Evolutionary conservation across 1,139 yeast species (phyloP).

Genomic region (Saccharomyces hybrid): DNA sequence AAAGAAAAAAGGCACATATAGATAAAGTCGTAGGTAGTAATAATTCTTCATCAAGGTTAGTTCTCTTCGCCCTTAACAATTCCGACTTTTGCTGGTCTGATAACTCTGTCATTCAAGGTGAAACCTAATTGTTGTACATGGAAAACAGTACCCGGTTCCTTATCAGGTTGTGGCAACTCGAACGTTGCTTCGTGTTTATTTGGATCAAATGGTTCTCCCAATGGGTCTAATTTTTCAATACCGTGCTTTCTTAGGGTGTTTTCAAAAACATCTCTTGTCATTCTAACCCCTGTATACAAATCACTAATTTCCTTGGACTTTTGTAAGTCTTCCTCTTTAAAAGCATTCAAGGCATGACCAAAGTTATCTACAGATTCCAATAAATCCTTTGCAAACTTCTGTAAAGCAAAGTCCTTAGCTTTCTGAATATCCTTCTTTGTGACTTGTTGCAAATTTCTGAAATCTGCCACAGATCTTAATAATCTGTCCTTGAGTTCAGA

Average conservation of each 20-base stretch:
- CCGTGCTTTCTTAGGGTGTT: conserved; percentile 81
- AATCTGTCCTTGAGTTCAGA: conserved; percentile 79
- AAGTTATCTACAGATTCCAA: conserved; percentile 88
- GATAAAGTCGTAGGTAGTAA: conserved; percentile 3
- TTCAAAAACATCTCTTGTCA: conserved; percentile 84
- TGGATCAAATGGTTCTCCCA: conserved; percentile 84
- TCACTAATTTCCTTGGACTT: conserved; percentile 59
- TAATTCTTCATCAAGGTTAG: conserved; percentile 17
- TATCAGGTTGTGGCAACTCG: conserved; percentile 79
- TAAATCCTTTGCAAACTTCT: conserved; percentile 86
- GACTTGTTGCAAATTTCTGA: conserved; percentile 85
- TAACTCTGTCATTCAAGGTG: conserved; percentile 75
- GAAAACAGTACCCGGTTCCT: conserved; percentile 89
- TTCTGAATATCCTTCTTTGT: conserved; percentile 81
- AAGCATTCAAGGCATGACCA: conserved; percentile 76
- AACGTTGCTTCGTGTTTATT: conserved; percentile 90
- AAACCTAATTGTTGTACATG: conserved; percentile 90
- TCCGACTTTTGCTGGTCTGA: conserved; percentile 96
- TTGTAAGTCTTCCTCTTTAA: conserved; percentile 50
- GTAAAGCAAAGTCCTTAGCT: conserved; percentile 85
- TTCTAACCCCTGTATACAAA: conserved; percentile 80
- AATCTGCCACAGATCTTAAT: conserved; percentile 81
- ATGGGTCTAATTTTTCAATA: conserved; percentile 68
- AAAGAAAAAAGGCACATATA: not conserved
- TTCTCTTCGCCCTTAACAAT: conserved; percentile 52